These are phyloP conservation scores for Apodospora peruviana DNA, from an alignment of 495 filamentous ascomycete species.

Conservation along the genomic window DNA sequence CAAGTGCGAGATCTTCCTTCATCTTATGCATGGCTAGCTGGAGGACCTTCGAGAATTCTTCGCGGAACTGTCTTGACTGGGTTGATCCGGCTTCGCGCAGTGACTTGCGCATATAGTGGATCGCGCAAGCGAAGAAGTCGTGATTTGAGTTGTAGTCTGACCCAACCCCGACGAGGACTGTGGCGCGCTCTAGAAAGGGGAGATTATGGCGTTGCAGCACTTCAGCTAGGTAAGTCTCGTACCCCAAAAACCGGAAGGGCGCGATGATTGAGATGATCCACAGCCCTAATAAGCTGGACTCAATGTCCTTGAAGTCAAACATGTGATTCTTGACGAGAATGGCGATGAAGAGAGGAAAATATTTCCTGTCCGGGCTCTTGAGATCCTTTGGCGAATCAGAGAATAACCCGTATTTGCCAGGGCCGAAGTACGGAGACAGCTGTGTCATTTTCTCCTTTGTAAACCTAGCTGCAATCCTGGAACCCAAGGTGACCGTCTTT, in stretches of 20 bases:
- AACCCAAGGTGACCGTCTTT: slow-evolving; percentile 31
- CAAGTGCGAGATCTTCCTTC: slow-evolving; percentile 34
- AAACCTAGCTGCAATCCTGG: slow-evolving; percentile 34
- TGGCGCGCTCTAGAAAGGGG: slow-evolving; percentile 25
- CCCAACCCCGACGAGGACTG: slow-evolving; percentile 17
- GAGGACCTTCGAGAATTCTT: slow-evolving; percentile 30
- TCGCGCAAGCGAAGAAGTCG: slow-evolving; percentile 30
- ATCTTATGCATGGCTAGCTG: slow-evolving; percentile 43
- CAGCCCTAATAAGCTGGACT: slow-evolving; percentile 26
- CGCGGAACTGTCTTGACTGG: slow-evolving; percentile 20
- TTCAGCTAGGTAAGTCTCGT: slow-evolving; percentile 39
- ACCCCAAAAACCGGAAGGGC: slow-evolving; percentile 28
- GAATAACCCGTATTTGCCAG: slow-evolving; percentile 36
- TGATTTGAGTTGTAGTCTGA: slow-evolving; percentile 37
- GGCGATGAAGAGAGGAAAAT: slow-evolving; percentile 35
- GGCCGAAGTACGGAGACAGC: slow-evolving; percentile 33
- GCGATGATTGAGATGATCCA: slow-evolving; percentile 36
- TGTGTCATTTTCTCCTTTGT: too few relatives aligned
- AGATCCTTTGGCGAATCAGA: slow-evolving; percentile 24
- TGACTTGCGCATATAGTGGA: slow-evolving; percentile 39
- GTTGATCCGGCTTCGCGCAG: slow-evolving; percentile 19
- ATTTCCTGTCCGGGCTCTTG: slow-evolving; percentile 22
- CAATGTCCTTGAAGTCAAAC: slow-evolving; percentile 37
- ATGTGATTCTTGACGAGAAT: slow-evolving; percentile 32
- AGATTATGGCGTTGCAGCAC: slow-evolving; percentile 26